Evolutionary conservation across 2,329 filamentous ascomycete species (phyloP), one percentile per base, ranked within the genome.

Genomic region (Alternaria angustiovoidea): DNA sequence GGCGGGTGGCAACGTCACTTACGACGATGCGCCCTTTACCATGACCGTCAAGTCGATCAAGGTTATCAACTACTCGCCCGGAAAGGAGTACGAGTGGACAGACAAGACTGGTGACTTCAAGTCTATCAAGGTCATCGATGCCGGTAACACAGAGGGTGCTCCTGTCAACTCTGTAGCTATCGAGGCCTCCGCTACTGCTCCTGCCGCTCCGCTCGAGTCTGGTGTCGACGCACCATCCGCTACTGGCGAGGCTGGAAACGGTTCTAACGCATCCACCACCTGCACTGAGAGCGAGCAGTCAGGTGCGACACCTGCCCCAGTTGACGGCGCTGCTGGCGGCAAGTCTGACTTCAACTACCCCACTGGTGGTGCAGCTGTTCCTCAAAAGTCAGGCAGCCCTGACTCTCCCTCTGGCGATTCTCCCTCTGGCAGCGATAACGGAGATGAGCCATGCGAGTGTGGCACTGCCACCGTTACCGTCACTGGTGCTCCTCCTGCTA

Each of bases 1-100:
- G 90, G 89, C 89, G 46, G 89, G 89, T 48, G 89, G 90, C 54
- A 69, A 78, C 34, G 81, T 81, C 14, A 81, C 84, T 69, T 83
- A 82, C 67, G 71, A 66, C 61, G 66, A 82, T 59, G 83, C 69
- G 12, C 83, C 84, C 5, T 86, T 82, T 78, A 81, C 75, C 62
- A 86, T 86, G 83, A 80, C 78, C 47, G 82, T 86, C 57, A 78
- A 83, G 70, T 78, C 69, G 51, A 80, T 86, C 63, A 81, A 79
- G 59, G 81, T 87, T 67, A 79, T 77, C 62, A 86, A 86, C 78
- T 82, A 83, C 78, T 81, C 82, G 63, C 84, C 84, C 7, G 83
- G 81, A 26, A 80, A 74, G 47, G 75, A 80, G 53, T 87, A 87
- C 78, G 73, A 79, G 61, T 87, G 81, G 73, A 76, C 75, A 51